Evolutionary conservation across 345 rosid species (phyloP), one percentile per base, ranked within the genome.

Genomic region (Citrus glauca): DNA sequence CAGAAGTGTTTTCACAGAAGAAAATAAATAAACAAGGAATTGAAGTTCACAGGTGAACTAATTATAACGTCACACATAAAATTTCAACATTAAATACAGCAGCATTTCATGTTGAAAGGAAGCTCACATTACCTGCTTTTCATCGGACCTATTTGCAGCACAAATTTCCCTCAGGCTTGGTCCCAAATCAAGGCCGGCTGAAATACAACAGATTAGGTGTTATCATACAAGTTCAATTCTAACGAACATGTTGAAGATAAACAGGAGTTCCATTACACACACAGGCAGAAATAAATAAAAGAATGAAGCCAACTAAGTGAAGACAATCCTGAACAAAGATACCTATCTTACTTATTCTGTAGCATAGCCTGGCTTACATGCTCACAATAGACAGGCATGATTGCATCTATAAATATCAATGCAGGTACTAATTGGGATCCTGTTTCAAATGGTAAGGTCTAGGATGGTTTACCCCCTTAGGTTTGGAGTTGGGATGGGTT

Each of bases 121-220:
- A 55, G 60, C 56, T 71, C 35, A 69, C 55, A 17, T 80, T 68
- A 95, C 99, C 97, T 95, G 96, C 81, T 90, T 89, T 86, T 95
- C 99, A 84, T 92, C 94, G 50, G 95, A 85, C 85, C 97, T 87
- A 85, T 94, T 91, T 65, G 95, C 91, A 66, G 92, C 90, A 85
- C 93, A 95, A 78, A 95, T 89, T 79, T 93, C 98, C 83, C 98
- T 87, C 40, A 95, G 85, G 86, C 94, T 88, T 74, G 87, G 95
- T 82, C 97, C 99, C 87, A 90, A 71, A 83, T 90, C 90, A 83
- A 89, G 88, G 85, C 77, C 82, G 78, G 87, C 99, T 96, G 92
- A 83, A 79, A 75, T 42, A 75, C 70, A 81, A 61, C 77, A 75
- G 30, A 32, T 81, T 56, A 6, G 38, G 38, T 38, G 68, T 33